Evolutionary conservation across 2,329 filamentous ascomycete species (phyloP).

Genomic region (Verticillium zaregamsianum): DNA sequence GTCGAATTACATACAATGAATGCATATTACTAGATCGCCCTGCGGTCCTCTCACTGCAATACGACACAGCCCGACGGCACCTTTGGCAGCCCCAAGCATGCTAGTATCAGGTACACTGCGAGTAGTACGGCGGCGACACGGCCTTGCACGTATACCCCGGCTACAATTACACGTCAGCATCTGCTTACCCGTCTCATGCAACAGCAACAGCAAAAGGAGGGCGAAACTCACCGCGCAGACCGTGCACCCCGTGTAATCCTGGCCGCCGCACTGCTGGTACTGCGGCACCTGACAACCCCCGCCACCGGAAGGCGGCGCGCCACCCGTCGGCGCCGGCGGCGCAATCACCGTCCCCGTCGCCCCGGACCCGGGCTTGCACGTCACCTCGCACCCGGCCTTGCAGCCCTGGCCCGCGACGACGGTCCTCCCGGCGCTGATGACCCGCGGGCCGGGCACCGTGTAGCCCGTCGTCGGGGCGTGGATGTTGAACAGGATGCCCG

Average conservation of each 20-base stretch:
- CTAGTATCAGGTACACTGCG: slow-evolving; percentile 22
- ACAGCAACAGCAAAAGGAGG: slow-evolving; percentile 10
- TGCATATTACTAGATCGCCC: background rate
- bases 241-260: slow-evolving; percentile 36
- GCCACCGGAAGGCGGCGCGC: slow-evolving; percentile 8
- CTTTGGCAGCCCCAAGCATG: no score
- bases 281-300: slow-evolving; percentile 25
- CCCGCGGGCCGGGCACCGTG: slow-evolving; percentile 37
- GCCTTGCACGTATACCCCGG: slow-evolving; percentile 28
- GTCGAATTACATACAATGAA: background rate
- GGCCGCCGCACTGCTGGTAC: slow-evolving; percentile 35
- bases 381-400: slow-evolving; percentile 31
- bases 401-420: slow-evolving; percentile 35
- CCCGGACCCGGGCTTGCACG: slow-evolving; percentile 27
- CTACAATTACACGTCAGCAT: slow-evolving; percentile 9
- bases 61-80: no score
- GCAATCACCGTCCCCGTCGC: slow-evolving; percentile 20
- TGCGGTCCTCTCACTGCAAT: background rate
- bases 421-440: slow-evolving; percentile 34
- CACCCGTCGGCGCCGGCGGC: slow-evolving; percentile 5
- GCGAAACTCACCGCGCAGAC: slow-evolving; percentile 24
- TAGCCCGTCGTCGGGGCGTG: slow-evolving; percentile 35
- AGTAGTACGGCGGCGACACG: slow-evolving; percentile 33
- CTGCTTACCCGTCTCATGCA: background rate
- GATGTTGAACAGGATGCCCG: slow-evolving; percentile 44